Conservation (phyloP, 805 yeast genomes). For the Candida cerambycidarum region DNA sequence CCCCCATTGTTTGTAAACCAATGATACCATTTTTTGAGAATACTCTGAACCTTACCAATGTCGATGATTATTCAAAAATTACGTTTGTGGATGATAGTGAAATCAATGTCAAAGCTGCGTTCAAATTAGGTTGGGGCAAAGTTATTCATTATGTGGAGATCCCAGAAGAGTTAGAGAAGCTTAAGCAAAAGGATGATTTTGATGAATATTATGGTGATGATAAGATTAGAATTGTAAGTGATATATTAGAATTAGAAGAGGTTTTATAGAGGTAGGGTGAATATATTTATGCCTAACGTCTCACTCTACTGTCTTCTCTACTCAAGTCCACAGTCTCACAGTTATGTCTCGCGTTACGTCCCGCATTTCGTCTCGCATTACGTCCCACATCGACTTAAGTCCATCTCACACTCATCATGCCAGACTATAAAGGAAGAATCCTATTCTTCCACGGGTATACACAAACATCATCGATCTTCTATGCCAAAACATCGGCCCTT, state of each 20-base stretch:
- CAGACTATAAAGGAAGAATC: slow-evolving; percentile 42
- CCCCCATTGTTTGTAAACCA: slow-evolving; percentile 86
- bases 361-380: too few relatives aligned
- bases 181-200: slow-evolving; percentile 29
- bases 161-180: slow-evolving; percentile 48
- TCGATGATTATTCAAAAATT: slow-evolving; percentile 46
- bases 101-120: slow-evolving; percentile 74
- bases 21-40: slow-evolving; percentile 64
- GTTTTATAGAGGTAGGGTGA: slow-evolving; percentile 3
- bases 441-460: slow-evolving; percentile 92
- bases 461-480: slow-evolving; percentile 79
- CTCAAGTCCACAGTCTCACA: too few relatives aligned
- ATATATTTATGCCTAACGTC: too few relatives aligned
- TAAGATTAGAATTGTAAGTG: slow-evolving; percentile 34
- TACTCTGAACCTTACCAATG: slow-evolving; percentile 58
- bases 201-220: slow-evolving; percentile 28
- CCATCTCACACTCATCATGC: too few relatives aligned
- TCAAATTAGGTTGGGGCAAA: slow-evolving; percentile 66
- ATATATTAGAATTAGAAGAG: slow-evolving; percentile 30
- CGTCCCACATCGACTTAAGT: too few relatives aligned
- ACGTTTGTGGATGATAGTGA: slow-evolving; percentile 84
- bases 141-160: slow-evolving; percentile 76
- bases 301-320: too few relatives aligned
- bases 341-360: too few relatives aligned
- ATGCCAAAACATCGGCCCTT: slow-evolving; percentile 86